phyloP scores from a whole-genome alignment of 2,329 filamentous ascomycete species.

The Colletotrichum tamarilloi region DNA sequence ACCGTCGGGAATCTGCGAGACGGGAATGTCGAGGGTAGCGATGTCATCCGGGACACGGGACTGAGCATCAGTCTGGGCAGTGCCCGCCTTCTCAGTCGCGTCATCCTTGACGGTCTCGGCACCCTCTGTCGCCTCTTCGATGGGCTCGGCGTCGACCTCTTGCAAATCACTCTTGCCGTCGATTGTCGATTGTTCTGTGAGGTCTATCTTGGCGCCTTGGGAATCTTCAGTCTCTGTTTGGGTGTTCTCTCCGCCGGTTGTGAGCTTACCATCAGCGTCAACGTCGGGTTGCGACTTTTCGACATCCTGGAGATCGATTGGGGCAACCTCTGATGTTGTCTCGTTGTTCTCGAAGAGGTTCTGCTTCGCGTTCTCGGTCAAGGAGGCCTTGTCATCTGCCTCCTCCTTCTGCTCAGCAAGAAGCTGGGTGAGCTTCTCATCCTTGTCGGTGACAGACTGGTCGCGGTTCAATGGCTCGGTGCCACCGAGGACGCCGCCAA shows the following conservation, averaged over 20 bases:
- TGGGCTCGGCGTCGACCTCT: conserved; percentile 32
- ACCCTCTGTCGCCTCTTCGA: conserved; percentile 23
- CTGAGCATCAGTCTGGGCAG: conserved; percentile 2
- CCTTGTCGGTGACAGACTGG: conserved; percentile 29
- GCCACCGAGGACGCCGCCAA: conserved; percentile 25
- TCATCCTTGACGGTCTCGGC: conserved; percentile 23
- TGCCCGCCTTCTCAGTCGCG: conserved; percentile 10
- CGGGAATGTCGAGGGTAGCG: conserved; percentile 21
- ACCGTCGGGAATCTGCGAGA: conserved; percentile 24
- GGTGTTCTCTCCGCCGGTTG: conserved; percentile 30
- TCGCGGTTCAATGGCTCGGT: conserved; percentile 27
- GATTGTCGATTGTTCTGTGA: conserved; percentile 26
- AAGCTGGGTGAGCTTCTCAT: conserved; percentile 30
- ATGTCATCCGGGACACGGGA: conserved; percentile 18
- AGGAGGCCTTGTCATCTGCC: conserved; percentile 19
- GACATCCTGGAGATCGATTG: conserved; percentile 33
- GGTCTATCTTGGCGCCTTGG: conserved; percentile 34
- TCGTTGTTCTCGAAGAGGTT: conserved; percentile 34
- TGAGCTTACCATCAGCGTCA: conserved; percentile 28
- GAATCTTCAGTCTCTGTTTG: conserved; percentile 34
- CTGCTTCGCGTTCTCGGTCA: conserved; percentile 35
- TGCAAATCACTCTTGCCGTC: conserved; percentile 27
- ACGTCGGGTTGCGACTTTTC: conserved; percentile 21
- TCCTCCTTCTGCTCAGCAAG: conserved; percentile 30
- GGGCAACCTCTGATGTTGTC: conserved; percentile 35